Evolutionary conservation across 176 grass and related monocot genomes (phyloP), one percentile per base, ranked within the genome.

Genomic region (Carex littledalei): DNA sequence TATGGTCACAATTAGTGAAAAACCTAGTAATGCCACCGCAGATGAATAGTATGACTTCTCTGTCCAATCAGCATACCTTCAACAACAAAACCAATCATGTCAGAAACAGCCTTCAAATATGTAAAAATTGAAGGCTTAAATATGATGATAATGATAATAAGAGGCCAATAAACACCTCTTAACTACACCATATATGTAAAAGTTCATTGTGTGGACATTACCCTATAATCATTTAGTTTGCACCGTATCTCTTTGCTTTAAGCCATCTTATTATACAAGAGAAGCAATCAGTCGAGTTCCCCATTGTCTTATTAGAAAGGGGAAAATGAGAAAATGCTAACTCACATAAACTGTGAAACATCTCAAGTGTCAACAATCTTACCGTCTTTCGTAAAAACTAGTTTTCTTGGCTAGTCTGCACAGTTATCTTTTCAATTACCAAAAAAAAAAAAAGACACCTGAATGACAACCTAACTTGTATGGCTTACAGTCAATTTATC

Each of bases 31-130:
- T 55, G 93, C 93, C 50, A 90, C 90, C 55, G 84, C 66, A 31
- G 91, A 99, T 78, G 97, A 99, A 58, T 84, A 86, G 68, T 94
- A 87, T 3, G 94, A 84, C 62, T 91, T 93, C 39, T 99, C 93
- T 20, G 91, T 94, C 88, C 93, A 91, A 84, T 84, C 59, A 63
- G 91, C 91, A 88, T 90, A 70, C 81, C 96, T 99, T 91, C 26
- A 89, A 57, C 82, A 59, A 84, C 66, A 66, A 39, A 64, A 31
- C 34, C 11, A 79, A 79, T 71, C 32, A 29, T 13, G 1, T 78
- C 52, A 78, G 74, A 18, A 53, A 55, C 22, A 56, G 3, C 74
- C 52, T 34, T 56, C 8, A 17, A 56, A n/a, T 29, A 53, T 54
- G 17, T 14, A 24, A 22, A 49, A 55, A 76, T 26, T 10, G 29